phyloP scores from a whole-genome alignment of 441 rosid species.

The Hura crepitans region DNA sequence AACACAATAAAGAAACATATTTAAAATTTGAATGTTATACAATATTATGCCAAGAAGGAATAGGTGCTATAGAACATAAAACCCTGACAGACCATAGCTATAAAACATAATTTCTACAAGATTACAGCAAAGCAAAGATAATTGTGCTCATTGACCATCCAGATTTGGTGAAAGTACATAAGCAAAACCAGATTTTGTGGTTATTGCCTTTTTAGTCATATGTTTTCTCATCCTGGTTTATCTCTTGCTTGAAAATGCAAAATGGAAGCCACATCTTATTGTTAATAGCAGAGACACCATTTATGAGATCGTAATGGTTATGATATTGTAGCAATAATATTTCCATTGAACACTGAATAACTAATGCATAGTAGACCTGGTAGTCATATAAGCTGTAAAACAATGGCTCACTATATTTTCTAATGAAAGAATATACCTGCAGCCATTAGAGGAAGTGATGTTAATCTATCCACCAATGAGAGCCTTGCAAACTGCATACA shows the following conservation, averaged over 20 bases:
- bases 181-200: too few relatives aligned
- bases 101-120: neutral
- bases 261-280: too few relatives aligned
- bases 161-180: neutral
- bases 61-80: too few relatives aligned
- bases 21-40: neutral
- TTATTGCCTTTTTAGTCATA: too few relatives aligned
- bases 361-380: neutral
- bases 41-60: neutral
- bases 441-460: constrained; percentile 57
- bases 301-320: neutral
- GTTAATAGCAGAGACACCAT: neutral
- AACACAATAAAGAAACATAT: neutral
- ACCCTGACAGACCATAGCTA: too few relatives aligned
- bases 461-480: constrained; percentile 44
- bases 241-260: neutral
- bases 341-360: neutral
- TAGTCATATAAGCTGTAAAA: neutral
- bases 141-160: neutral
- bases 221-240: neutral
- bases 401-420: neutral
- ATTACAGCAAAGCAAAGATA: neutral
- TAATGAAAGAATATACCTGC: constrained; percentile 39
- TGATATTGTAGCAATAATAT: neutral
- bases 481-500: constrained; percentile 44